Evolutionary conservation across 352 stramenopile genomes (phyloP), one percentile per base, ranked within the genome.

Genomic region (Phytophthora sp.): DNA sequence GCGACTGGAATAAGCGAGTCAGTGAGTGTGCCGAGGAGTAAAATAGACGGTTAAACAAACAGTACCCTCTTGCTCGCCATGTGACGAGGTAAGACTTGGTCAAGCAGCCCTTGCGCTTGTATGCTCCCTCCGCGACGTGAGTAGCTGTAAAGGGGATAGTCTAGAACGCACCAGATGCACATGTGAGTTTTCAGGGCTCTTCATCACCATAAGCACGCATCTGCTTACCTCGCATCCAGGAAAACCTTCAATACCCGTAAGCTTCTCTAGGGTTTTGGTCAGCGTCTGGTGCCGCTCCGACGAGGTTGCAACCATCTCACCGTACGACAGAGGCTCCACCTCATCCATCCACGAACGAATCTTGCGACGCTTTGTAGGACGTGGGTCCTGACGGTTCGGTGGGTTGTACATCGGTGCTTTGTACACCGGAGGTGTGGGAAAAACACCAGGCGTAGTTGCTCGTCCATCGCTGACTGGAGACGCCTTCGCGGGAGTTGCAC

Each of bases 261-360:
- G 76, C 46, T 90, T 86, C 30, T 87, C 77, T 3, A 96, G 56
- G 0, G 81, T 77, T 53, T 76, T 77, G 18, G 56, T 57, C 18
- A 93, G 50, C 21, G 76, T 78, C 21, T 71, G 52, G 45, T 96
- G 84, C 46, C 91, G 84, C 21, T 93, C 80, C 1, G 84, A 93
- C n/a, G 70, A 79, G 1, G 72, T 36, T 33, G 81, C 62, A 41
- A 96, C 30, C 21, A 70, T 75, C 30, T 94, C 80, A 7, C 88
- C 88, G 51, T 81, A 90, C 30, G 72, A 52, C 6, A 96, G 63
- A 21, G 84, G 80, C 9, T 79, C 27, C 4, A 94, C 88, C 11
- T 94, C 86, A 41, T 96, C 88, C 57, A 90, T 74, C 88, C 88
- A 96, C 42, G 88, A 91, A 11, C 88, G 86, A 42, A 96, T 93